Evolutionary conservation across 805 yeast species (phyloP).

Genomic region (Ogataea dorogensis): DNA sequence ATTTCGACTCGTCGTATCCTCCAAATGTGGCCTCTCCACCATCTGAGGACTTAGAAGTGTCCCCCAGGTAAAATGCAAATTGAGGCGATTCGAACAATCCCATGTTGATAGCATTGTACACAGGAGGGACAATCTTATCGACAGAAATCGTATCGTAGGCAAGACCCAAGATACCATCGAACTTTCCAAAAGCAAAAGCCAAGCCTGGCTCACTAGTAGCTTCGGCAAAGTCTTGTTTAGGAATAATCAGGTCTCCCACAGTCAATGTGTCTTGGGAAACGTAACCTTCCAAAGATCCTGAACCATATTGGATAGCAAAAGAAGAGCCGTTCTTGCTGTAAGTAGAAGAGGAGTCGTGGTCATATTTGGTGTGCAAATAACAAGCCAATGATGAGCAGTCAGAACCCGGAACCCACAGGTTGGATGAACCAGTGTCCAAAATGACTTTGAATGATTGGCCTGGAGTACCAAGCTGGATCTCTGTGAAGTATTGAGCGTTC

Average conservation of each 20-base stretch:
- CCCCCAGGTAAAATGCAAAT: constrained; percentile 91
- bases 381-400: constrained; percentile 95
- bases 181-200: constrained; percentile 97
- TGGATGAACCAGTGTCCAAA: constrained; percentile 94
- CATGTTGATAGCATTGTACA: constrained; percentile 80
- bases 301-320: constrained; percentile 86
- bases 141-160: constrained; percentile 92
- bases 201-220: constrained; percentile 97
- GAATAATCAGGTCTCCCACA: constrained; percentile 81
- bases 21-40: constrained; percentile 97
- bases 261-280: constrained; percentile 81
- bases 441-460: constrained; percentile 91
- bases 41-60: constrained; percentile 56
- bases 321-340: constrained; percentile 85
- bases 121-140: constrained; percentile 86
- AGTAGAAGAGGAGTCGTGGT: constrained; percentile 75
- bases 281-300: constrained; percentile 90
- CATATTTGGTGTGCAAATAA: constrained; percentile 88
- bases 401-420: constrained; percentile 91
- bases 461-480: constrained; percentile 88
- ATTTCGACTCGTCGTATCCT: constrained; percentile 79
- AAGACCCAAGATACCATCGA: constrained; percentile 95
- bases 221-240: constrained; percentile 93
- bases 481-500: constrained; percentile 96
- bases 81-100: constrained; percentile 81